Base-by-base conservation (phyloP, 1,284 basidiomycete species). In the Schizophyllum commune region DNA sequence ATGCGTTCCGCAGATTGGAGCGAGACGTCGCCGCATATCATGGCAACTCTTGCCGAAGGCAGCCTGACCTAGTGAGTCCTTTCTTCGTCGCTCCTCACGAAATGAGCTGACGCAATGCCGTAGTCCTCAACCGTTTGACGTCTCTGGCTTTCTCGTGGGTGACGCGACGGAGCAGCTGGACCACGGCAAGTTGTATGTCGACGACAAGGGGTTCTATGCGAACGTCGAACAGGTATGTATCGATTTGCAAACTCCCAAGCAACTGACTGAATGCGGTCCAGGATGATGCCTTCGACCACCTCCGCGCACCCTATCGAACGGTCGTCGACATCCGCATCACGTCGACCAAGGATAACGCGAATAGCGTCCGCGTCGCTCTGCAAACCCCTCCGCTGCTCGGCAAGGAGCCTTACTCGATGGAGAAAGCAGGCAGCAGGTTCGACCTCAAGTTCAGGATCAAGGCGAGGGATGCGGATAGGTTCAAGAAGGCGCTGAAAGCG, bases 51-150 rank as follows among this genome's bases (percentile, higher is more conserved):
- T 60, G 15, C 19, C 4, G 27, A 55, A 6, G 27, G 53, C 15
- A 55, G 53, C 53, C 19, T 55, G 9, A 27, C 53, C 11, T 55
- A 21, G 53, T 55, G 9, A 27, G 53, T n/a, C 19, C 15, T 11
- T 15, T 6, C 15, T 4, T 11, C 55, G 8, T 55, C 33, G 32
- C 8, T 55, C 53, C 15, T 39, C 21, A 51, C 9, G 5, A 55
- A 56, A 55, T 59, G 55, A 11, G 62, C 63, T 62, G 52, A 63
- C 51, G 5, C 8, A 62, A 32, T 47, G 52, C 56, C 59, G 19
- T 22, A 5, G 86, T 65, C 83, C 86, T 8, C 86, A 88, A 61
- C 82, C 84, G 8, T 86, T 88, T 64, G 65, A 72, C 20, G 71
- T 81, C 15, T 68, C 71, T 4, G 71, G 75, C 58, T 74, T 86